These are phyloP conservation scores for Chrysanthemum seticuspe DNA, from an alignment of 129 eudicot genomes.

Conservation along the genomic window DNA sequence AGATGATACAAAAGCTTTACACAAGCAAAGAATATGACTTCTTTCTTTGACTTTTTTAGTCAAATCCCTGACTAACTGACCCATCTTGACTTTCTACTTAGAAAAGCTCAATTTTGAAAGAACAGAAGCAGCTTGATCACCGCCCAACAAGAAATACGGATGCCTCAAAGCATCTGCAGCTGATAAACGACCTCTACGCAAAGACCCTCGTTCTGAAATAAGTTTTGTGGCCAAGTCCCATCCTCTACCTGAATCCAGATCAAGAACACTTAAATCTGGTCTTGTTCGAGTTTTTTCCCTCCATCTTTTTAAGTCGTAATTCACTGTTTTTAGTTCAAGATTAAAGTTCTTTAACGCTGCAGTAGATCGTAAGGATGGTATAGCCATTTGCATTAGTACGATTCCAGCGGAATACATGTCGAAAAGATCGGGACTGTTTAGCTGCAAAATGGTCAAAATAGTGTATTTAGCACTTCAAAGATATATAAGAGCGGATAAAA, in stretches of 20 bases:
- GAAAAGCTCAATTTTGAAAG: constrained; percentile 72
- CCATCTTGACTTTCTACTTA: constrained; percentile 40
- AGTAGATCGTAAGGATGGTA: constrained; percentile 71
- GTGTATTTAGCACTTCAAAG: not conserved
- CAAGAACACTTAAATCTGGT: constrained; percentile 79
- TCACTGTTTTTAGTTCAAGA: constrained; percentile 62
- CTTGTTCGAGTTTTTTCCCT: constrained; percentile 79
- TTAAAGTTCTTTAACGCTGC: constrained; percentile 92
- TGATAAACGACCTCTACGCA: constrained; percentile 79
- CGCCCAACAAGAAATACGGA: constrained; percentile 95
- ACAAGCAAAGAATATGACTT: not conserved
- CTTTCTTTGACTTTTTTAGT: constrained; percentile 17
- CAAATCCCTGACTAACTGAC: constrained; percentile 11
- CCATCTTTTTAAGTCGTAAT: constrained; percentile 85
- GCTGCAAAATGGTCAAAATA: constrained; percentile 43
- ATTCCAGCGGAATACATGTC: constrained; percentile 98
- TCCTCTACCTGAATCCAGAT: constrained; percentile 89
- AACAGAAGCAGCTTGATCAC: constrained; percentile 98
- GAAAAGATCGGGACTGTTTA: constrained; percentile 90
- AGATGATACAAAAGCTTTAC: too few relatives aligned
- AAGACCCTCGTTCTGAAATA: constrained; percentile 78
- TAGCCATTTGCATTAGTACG: constrained; percentile 91
- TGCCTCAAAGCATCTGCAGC: constrained; percentile 95
- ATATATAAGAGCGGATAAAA: not conserved
- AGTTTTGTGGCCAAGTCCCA: constrained; percentile 96